Conservation (phyloP, 139 green algal species). For the Coelastrella sp. region DNA sequence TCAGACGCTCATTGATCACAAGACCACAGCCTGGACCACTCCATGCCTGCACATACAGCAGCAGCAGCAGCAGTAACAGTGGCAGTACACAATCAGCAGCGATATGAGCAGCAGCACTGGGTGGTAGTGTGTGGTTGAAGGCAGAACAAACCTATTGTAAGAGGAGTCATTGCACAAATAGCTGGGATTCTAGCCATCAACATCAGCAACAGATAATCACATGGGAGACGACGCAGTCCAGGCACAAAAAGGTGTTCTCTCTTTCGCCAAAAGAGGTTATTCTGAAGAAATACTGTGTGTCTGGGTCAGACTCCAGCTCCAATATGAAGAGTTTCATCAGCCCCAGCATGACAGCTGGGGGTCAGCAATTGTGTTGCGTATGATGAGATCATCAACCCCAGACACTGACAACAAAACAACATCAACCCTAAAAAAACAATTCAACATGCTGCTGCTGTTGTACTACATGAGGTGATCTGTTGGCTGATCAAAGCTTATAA, state of each 20-base stretch:
- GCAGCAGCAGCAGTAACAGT: conserved; percentile 1
- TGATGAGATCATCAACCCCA: background rate
- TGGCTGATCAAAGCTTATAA: too few species aligned
- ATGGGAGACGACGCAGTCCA: too few species aligned
- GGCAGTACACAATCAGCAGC: background rate
- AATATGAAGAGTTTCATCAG: background rate
- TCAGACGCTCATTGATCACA: conserved; percentile 88
- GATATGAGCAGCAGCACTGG: too few species aligned
- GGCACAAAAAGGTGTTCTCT: too few species aligned
- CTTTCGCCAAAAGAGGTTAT: too few species aligned
- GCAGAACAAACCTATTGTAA: too few species aligned
- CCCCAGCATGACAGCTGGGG: background rate
- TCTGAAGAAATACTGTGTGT: background rate
- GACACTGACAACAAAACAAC: background rate
- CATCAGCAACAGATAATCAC: too few species aligned
- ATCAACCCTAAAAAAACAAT: background rate
- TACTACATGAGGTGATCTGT: too few species aligned
- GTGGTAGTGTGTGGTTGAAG: too few species aligned
- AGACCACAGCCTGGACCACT: conserved; percentile 67
- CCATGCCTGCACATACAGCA: conserved; percentile 57
- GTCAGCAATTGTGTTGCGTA: background rate
- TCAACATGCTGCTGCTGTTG: too few species aligned
- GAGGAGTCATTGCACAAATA: too few species aligned
- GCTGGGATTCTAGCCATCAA: too few species aligned
- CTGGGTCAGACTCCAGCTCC: background rate